Percentiles rank a stretch among this genome's conserved stretches.
These are phyloP conservation scores for Escallonia rubra DNA, from an alignment of 129 eudicot species.

Conservation along the genomic window DNA sequence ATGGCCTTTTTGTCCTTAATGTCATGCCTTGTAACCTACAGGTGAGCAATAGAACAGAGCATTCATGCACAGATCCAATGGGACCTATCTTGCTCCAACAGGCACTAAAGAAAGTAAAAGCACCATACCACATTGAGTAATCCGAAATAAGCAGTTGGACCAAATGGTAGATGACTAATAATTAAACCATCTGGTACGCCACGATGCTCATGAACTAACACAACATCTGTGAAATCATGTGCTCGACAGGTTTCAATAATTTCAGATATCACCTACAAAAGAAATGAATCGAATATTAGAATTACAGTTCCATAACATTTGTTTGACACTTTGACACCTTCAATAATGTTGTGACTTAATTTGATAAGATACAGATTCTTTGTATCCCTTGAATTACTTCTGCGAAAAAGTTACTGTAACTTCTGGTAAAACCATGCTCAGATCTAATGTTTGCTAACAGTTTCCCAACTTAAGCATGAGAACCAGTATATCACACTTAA, in stretches of 20 bases:
- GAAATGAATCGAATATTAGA: neutral
- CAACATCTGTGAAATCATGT: constrained; percentile 50
- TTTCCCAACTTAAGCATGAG: no score
- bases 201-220: constrained; percentile 51
- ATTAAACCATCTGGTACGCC: constrained; percentile 55
- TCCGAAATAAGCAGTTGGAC: constrained; percentile 59
- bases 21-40: constrained; percentile 66
- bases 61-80: neutral
- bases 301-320: neutral
- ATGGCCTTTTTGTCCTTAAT: constrained; percentile 48
- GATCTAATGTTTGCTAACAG: no score
- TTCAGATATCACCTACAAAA: constrained; percentile 63
- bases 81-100: neutral
- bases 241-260: constrained; percentile 51
- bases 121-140: constrained; percentile 56
- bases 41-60: constrained; percentile 7
- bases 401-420: no score
- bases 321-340: neutral
- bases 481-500: no score
- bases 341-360: no score
- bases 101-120: neutral
- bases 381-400: no score
- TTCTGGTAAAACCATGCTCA: no score
- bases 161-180: constrained; percentile 50
- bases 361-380: no score